phyloP scores from a whole-genome alignment of 2,329 filamentous ascomycete genomes.

The Plectosphaerella plurivora region DNA sequence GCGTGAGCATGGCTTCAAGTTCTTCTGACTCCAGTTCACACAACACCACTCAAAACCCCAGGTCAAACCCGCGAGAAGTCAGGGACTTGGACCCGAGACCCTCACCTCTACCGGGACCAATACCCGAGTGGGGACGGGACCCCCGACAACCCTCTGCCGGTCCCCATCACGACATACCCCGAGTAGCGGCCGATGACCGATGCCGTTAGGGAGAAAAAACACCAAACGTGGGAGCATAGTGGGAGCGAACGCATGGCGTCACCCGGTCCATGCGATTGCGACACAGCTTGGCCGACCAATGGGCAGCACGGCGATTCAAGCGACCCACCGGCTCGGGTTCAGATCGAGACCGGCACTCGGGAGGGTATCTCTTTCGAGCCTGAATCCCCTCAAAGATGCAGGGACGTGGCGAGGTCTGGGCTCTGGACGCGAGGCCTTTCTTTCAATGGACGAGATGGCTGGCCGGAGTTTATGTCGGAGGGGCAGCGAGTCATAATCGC shows the following conservation, averaged over 20 bases:
- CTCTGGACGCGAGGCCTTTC: not conserved
- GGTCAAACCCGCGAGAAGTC: too few species aligned
- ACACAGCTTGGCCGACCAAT: slow-evolving; percentile 8
- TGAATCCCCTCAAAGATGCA: not conserved
- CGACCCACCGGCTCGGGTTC: not conserved
- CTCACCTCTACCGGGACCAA: not conserved
- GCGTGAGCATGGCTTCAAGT: too few species aligned
- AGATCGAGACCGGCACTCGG: not conserved
- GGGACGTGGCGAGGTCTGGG: not conserved
- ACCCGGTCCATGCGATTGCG: slow-evolving; percentile 12
- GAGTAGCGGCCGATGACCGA: too few species aligned
- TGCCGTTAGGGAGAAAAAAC: not conserved
- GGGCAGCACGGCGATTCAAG: not conserved
- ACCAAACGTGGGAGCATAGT: not conserved
- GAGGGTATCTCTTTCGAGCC: not conserved
- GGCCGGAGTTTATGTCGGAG: not conserved
- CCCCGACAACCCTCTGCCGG: not conserved
- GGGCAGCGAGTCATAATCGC: not conserved
- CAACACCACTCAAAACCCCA: too few species aligned
- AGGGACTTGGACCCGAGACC: too few species aligned
- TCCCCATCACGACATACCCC: not conserved
- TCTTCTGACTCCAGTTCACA: too few species aligned
- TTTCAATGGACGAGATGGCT: not conserved
- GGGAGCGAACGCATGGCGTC: slow-evolving; percentile 9
- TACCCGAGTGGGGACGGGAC: not conserved